Conservation (phyloP, 2,329 filamentous ascomycete species). For the Dendryphion nanum region DNA sequence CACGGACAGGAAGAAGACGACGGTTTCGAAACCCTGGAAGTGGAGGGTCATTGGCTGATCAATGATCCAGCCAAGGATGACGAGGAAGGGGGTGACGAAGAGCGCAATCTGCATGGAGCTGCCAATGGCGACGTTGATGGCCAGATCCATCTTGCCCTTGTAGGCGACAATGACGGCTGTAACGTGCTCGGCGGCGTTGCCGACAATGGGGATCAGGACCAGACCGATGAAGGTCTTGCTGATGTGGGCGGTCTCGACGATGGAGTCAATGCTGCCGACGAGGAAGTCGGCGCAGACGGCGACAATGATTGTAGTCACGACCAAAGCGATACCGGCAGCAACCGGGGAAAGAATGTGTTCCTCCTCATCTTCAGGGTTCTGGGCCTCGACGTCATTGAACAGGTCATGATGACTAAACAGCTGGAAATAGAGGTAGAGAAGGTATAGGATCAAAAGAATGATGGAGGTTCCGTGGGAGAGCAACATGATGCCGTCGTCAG, state of each 20-base stretch:
- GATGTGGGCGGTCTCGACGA: conserved; percentile 52
- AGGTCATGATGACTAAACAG: conserved; percentile 50
- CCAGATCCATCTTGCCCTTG: conserved; percentile 59
- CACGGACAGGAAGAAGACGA: conserved; percentile 78
- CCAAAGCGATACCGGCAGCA: conserved; percentile 45
- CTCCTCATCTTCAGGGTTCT: conserved; percentile 30
- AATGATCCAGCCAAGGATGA: conserved; percentile 57
- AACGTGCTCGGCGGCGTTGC: conserved; percentile 57
- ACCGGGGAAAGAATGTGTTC: conserved; percentile 46
- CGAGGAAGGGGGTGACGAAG: conserved; percentile 58
- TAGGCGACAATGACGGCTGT: conserved; percentile 55
- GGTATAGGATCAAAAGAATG: conserved; percentile 54
- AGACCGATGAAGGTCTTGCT: conserved; percentile 58
- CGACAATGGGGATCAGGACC: conserved; percentile 57
- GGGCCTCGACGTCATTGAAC: conserved; percentile 43
- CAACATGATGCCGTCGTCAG: conserved; percentile 48
- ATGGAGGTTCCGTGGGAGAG: conserved; percentile 55
- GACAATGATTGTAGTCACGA: conserved; percentile 50
- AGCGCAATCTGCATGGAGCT: conserved; percentile 57
- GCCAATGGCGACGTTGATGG: conserved; percentile 56
- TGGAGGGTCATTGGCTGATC: conserved; percentile 63
- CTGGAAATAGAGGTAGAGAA: conserved; percentile 56
- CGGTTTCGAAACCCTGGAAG: conserved; percentile 86
- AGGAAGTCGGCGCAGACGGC: conserved; percentile 55
- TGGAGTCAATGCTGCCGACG: conserved; percentile 54